phyloP scores from a whole-genome alignment of 495 filamentous ascomycete genomes.

The Durotheca rogersii region DNA sequence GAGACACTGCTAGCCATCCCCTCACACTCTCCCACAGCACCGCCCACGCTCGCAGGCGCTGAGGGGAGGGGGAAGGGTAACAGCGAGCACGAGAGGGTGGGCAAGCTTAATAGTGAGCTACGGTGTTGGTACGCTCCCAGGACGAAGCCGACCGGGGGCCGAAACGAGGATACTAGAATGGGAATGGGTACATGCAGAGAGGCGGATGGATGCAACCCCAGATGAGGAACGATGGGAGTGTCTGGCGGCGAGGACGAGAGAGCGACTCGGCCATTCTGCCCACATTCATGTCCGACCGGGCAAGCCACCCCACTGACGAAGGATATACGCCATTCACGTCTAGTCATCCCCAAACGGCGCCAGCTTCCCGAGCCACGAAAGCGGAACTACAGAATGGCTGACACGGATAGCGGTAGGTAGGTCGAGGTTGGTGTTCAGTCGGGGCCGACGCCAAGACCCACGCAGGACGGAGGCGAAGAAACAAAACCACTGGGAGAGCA shows the following conservation, averaged over 20 bases:
- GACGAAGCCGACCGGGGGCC: conserved; percentile 19
- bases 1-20: not conserved
- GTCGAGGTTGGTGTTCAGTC: too few relatives aligned
- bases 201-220: conserved; percentile 21
- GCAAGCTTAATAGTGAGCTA: conserved; percentile 10
- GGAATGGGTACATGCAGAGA: conserved; percentile 9
- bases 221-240: conserved; percentile 11
- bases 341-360: too few relatives aligned
- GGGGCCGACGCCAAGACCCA: too few relatives aligned
- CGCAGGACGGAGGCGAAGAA: too few relatives aligned
- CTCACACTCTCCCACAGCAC: not conserved
- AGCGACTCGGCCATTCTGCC: conserved; percentile 21
- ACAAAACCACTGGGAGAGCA: too few relatives aligned
- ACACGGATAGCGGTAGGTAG: too few relatives aligned
- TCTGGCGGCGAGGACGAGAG: conserved; percentile 1
- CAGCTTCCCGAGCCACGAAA: too few relatives aligned
- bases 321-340: too few relatives aligned
- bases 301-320: too few relatives aligned
- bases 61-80: conserved; percentile 22
- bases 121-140: conserved; percentile 14
- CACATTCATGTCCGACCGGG: conserved; percentile 18
- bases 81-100: conserved; percentile 12
- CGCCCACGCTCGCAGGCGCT: conserved; percentile 10
- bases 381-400: too few relatives aligned
- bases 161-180: conserved; percentile 1